Evolutionary conservation across 352 stramenopile species (phyloP).

Genomic region (Globisporangium ultimum): DNA sequence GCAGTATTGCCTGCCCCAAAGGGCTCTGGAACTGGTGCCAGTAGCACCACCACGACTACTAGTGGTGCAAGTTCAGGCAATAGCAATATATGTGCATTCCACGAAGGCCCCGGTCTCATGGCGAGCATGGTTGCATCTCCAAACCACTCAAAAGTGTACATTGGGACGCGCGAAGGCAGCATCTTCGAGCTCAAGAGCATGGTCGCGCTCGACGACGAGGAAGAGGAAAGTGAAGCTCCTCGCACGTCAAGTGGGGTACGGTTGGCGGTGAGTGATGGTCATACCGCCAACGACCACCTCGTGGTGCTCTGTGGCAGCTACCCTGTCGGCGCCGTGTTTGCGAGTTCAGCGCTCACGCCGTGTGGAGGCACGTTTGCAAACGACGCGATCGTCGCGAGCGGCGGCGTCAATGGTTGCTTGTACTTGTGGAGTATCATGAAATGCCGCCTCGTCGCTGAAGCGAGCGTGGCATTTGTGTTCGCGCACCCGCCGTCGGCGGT

Average conservation of each 20-base stretch:
- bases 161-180: constrained; percentile 48
- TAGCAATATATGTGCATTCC: too few relatives aligned
- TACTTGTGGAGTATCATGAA: constrained; percentile 52
- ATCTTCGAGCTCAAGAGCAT: constrained; percentile 67
- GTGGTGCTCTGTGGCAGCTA: constrained; percentile 46
- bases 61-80: too few relatives aligned
- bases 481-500: constrained; percentile 6
- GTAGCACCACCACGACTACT: too few relatives aligned
- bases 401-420: constrained; percentile 40
- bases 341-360: constrained; percentile 47
- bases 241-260: too few relatives aligned
- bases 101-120: constrained; percentile 11
- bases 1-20: constrained; percentile 21
- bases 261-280: constrained; percentile 2
- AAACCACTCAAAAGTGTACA: constrained; percentile 51
- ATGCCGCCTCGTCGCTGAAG: constrained; percentile 36
- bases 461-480: constrained; percentile 41
- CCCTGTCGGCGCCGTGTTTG: constrained; percentile 43
- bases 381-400: constrained; percentile 49
- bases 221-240: constrained; percentile 27
- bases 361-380: constrained; percentile 39
- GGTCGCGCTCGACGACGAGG: constrained; percentile 50
- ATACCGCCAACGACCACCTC: constrained; percentile 21
- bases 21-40: not conserved
- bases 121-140: constrained; percentile 45